Conservation (phyloP, 106 monocot genomes). For the Platanthera zijinensis region DNA sequence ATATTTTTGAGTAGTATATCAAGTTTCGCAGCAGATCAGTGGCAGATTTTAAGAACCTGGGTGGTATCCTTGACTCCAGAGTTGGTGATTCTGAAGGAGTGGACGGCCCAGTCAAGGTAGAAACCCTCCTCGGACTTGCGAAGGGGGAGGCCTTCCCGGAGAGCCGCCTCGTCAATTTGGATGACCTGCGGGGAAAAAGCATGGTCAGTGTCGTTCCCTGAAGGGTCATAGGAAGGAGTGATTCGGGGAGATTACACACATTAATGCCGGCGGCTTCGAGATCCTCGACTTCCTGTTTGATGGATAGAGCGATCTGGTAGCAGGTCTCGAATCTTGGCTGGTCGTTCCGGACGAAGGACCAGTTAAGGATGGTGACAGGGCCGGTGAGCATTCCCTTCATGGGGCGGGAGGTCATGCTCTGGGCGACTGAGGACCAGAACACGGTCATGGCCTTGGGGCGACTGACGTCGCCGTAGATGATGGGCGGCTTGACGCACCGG, state of each 20-base stretch:
- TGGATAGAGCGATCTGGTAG: constrained; percentile 26
- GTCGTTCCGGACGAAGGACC: constrained; percentile 28
- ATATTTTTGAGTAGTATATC: no score
- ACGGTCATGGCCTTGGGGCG: constrained; percentile 30
- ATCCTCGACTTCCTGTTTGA: constrained; percentile 26
- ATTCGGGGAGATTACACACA: not conserved
- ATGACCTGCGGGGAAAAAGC: constrained; percentile 6
- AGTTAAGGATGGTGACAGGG: constrained; percentile 27
- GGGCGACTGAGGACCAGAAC: constrained; percentile 26
- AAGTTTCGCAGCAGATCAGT: no score
- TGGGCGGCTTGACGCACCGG: constrained; percentile 28
- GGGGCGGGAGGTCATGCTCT: constrained; percentile 25
- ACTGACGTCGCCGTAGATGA: constrained; percentile 28
- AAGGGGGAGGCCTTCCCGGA: constrained; percentile 22
- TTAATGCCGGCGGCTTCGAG: constrained; percentile 24
- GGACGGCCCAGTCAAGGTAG: constrained; percentile 27
- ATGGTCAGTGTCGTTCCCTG: not conserved
- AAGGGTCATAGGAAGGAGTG: no score
- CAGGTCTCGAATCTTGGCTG: constrained; percentile 29
- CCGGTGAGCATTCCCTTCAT: constrained; percentile 32
- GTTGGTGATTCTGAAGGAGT: constrained; percentile 29
- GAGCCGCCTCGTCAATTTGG: constrained; percentile 26
- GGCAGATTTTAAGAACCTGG: constrained; percentile 10
- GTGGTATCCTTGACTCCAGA: constrained; percentile 25
- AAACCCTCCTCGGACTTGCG: constrained; percentile 27